Evolutionary conservation across 306 rosid species (phyloP).

Genomic region (Cyclanthera cordifolia): DNA sequence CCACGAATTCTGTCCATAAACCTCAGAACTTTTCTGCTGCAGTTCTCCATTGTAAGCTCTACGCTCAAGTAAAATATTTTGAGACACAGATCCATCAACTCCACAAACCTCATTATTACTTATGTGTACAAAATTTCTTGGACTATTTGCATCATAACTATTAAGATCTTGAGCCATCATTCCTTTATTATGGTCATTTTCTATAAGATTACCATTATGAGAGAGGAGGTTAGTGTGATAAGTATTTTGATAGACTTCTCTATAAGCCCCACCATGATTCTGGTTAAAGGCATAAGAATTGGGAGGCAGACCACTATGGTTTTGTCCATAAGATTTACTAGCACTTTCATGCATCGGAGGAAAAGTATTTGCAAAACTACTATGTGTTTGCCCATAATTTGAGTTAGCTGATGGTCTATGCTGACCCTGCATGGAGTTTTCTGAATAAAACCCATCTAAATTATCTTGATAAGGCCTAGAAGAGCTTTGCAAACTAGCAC

Average conservation of each 20-base stretch:
- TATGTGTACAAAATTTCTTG: background rate
- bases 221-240: background rate
- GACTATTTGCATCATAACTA: background rate
- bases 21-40: constrained; percentile 18
- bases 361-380: constrained; percentile 5
- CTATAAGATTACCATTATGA: background rate
- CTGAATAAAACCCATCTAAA: constrained; percentile 1
- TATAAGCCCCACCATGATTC: constrained; percentile 2
- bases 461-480: background rate
- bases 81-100: constrained; percentile 1
- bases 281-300: constrained; percentile 8
- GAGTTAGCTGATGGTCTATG: background rate
- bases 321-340: constrained; percentile 15
- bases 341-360: background rate
- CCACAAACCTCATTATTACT: background rate
- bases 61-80: constrained; percentile 6
- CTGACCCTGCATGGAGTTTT: background rate
- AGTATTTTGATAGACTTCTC: constrained; percentile 8
- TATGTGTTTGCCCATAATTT: background rate
- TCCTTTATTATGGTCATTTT: background rate
- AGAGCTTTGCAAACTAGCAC: constrained; percentile 5
- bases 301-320: constrained; percentile 4
- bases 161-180: constrained; percentile 3
- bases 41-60: constrained; percentile 19
- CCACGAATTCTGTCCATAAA: constrained; percentile 15